Evolutionary conservation across 257 asterid species (phyloP), one percentile per base, ranked within the genome.

Genomic region (Petrea volubilis): DNA sequence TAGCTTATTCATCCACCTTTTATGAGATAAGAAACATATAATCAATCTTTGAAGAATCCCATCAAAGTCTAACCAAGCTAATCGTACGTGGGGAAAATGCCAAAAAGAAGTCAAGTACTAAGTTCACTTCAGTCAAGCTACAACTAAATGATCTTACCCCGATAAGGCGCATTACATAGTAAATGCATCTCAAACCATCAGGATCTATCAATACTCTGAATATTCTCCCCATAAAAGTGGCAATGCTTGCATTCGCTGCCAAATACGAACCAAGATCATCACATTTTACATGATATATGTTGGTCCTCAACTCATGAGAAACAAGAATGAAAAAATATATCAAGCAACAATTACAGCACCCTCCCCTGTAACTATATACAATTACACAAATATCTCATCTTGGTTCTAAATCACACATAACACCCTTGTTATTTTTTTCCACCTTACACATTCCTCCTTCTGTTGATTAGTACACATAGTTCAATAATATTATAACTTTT

Each of bases 81-180:
- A 14, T 55, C 59, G 0, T 13, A 25, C 10, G 9, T 21, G 21
- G 25, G 36, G 12, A 25, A 13, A 55, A 25, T 0, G 23, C 6
- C 10, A 25, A 34, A 67, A 6, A 46, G 8, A 64, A 63, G 27
- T 20, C 13, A 63, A 43, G 47, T 41, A 25, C 27, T 68, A 47
- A 9, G 2, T 7, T 25, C 2, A 12, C 55, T 3, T 25, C 27
- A 13, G 29, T 49, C 49, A 1, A 41, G 20, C 0, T 43, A 34
- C 18, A 4, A 56, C 9, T 58, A 0, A 9, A 57, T 13, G 25
- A 59, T 66, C 90, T 81, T 80, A 88, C 96, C 74, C 90, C 89
- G 43, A 86, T 46, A 73, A 86, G 17, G 31, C 96, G 96, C 76
- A 78, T 67, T 17, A 80, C 62, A 62, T 82, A 86, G 81, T 86